Percentiles rank a stretch among this genome's conserved stretches.
Conservation (phyloP, 2,329 filamentous ascomycete genomes). For the Phaeosphaeria sp. region DNA sequence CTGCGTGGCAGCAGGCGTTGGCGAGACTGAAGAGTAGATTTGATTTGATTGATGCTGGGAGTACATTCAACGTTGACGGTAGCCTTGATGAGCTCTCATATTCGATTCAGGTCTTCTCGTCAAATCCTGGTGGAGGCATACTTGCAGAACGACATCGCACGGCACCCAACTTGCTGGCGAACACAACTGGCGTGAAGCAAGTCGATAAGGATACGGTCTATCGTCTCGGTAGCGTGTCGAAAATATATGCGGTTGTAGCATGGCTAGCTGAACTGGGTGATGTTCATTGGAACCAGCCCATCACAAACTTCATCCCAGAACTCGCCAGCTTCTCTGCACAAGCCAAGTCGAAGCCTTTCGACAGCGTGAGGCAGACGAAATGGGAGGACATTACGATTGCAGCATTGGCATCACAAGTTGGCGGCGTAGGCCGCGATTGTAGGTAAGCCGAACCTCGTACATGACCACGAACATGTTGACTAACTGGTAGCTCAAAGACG, state of each 20-base stretch:
- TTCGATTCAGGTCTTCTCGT: constrained; percentile 31
- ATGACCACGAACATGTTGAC: background rate
- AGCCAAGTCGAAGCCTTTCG: constrained; percentile 18
- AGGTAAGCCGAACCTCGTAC: constrained; percentile 5
- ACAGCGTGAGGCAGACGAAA: constrained; percentile 26
- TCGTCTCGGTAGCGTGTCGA: constrained; percentile 52
- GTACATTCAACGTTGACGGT: constrained; percentile 14
- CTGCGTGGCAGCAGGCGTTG: constrained; percentile 26
- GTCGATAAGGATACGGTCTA: constrained; percentile 52
- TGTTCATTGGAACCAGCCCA: constrained; percentile 44
- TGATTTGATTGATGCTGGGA: constrained; percentile 20
- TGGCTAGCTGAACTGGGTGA: constrained; percentile 45
- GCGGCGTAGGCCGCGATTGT: constrained; percentile 39
- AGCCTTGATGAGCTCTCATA: constrained; percentile 24
- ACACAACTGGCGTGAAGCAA: constrained; percentile 24
- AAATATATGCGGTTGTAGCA: constrained; percentile 49
- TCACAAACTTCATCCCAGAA: constrained; percentile 36
- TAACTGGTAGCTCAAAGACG: constrained; percentile 10
- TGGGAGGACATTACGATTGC: constrained; percentile 46
- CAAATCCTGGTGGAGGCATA: constrained; percentile 20
- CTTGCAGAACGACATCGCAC: constrained; percentile 29
- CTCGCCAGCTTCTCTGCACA: constrained; percentile 17
- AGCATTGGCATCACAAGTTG: constrained; percentile 43
- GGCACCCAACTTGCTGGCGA: constrained; percentile 15
- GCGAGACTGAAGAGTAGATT: constrained; percentile 23